These are phyloP conservation scores for Eucalyptus leucophloia DNA, from an alignment of 345 rosid genomes.

Conservation along the genomic window DNA sequence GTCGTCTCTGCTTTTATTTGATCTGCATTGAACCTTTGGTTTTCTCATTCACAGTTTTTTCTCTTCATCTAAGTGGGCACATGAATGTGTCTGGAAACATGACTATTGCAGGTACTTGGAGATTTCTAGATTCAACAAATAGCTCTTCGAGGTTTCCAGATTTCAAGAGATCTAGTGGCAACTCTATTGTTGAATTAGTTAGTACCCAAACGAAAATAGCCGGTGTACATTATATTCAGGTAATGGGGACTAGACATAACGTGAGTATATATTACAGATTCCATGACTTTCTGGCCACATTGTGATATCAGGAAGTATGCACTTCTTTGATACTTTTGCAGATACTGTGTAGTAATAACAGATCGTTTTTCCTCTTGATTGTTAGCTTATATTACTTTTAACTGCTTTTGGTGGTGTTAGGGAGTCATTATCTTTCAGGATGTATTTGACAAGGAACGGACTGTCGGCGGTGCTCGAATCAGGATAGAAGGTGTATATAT, in stretches of 20 bases:
- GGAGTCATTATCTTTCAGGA: conserved; percentile 95
- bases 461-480: conserved; percentile 90
- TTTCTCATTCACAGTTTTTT: neutral
- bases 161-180: conserved; percentile 62
- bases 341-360: neutral
- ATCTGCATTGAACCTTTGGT: neutral
- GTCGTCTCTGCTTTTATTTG: neutral
- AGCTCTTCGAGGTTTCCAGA: conserved; percentile 82
- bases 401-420: conserved; percentile 18
- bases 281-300: neutral
- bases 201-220: conserved; percentile 81
- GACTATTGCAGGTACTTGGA: conserved; percentile 67
- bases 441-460: conserved; percentile 78
- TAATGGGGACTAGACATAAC: neutral
- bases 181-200: conserved; percentile 74
- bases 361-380: neutral
- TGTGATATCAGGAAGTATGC: neutral
- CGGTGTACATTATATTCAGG: conserved; percentile 98
- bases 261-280: neutral
- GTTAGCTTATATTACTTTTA: neutral
- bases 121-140: conserved; percentile 64
- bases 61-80: neutral
- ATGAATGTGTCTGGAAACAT: neutral
- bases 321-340: neutral
- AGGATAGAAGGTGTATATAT: conserved; percentile 98